Conservation (phyloP, 2,329 filamentous ascomycete species). For the Talaromyces piceae region DNA sequence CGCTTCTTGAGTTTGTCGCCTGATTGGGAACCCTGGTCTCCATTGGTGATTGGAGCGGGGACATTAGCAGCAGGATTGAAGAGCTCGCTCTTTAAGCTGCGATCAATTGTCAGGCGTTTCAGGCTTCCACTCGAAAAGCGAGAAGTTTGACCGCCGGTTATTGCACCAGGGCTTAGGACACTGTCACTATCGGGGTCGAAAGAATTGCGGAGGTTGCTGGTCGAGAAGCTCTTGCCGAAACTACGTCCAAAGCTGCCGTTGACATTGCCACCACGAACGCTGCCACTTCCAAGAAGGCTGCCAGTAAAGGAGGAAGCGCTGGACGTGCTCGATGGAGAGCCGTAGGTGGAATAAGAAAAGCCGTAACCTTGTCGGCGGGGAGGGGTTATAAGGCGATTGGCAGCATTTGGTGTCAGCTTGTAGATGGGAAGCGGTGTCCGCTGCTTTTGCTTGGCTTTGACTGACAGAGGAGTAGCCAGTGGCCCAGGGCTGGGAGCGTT, state of each 20-base stretch:
- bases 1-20: slow-evolving; percentile 56
- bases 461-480: slow-evolving; percentile 79
- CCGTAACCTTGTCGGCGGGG: slow-evolving; percentile 77
- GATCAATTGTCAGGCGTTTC: slow-evolving; percentile 90
- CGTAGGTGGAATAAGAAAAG: slow-evolving; percentile 88
- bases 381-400: slow-evolving; percentile 72
- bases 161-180: slow-evolving; percentile 76
- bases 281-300: slow-evolving; percentile 48
- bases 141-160: slow-evolving; percentile 57
- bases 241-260: slow-evolving; percentile 57
- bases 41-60: slow-evolving; percentile 29
- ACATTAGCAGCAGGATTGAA: slow-evolving; percentile 41
- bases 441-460: slow-evolving; percentile 67
- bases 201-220: slow-evolving; percentile 74
- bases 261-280: slow-evolving; percentile 30
- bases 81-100: slow-evolving; percentile 64
- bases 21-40: slow-evolving; percentile 32
- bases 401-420: slow-evolving; percentile 74
- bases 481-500: slow-evolving; percentile 69
- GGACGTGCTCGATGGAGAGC: slow-evolving; percentile 63
- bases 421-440: slow-evolving; percentile 76
- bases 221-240: slow-evolving; percentile 80
- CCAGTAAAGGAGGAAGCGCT: slow-evolving; percentile 64
- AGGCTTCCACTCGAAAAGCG: slow-evolving; percentile 63
- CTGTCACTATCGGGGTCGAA: slow-evolving; percentile 73